Conservation (phyloP, 768 basidiomycete species). For the Symmetrospora coprosmae region DNA sequence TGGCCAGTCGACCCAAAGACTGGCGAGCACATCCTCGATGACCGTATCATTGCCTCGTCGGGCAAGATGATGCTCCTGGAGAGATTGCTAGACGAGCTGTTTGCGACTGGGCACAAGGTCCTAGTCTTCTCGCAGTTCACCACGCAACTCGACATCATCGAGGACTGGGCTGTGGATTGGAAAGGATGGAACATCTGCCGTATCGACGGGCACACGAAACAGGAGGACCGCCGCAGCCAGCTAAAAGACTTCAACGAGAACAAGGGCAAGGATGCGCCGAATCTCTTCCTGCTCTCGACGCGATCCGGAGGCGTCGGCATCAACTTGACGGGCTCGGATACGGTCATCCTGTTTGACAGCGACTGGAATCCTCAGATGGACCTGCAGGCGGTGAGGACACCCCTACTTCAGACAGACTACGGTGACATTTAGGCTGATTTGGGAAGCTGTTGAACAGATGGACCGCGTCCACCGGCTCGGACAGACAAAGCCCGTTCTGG, state of each 20-base stretch:
- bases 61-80: slow-evolving; percentile 98
- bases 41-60: slow-evolving; percentile 66
- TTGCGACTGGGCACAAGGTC: slow-evolving; percentile 59
- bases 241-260: slow-evolving; percentile 64
- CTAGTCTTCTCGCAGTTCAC: slow-evolving; percentile 64
- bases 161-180: slow-evolving; percentile 79
- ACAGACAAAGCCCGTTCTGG: slow-evolving; percentile 43
- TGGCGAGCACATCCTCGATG: slow-evolving; percentile 52
- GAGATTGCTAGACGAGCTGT: slow-evolving; percentile 66
- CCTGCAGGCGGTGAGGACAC: slow-evolving; percentile 54
- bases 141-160: slow-evolving; percentile 87
- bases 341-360: slow-evolving; percentile 85
- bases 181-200: slow-evolving; percentile 65
- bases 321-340: slow-evolving; percentile 68
- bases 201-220: slow-evolving; percentile 18
- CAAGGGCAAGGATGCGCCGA: slow-evolving; percentile 44
- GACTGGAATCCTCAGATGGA: slow-evolving; percentile 95
- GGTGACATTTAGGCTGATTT: background rate
- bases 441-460: slow-evolving; percentile 27
- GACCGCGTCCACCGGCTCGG: slow-evolving; percentile 93
- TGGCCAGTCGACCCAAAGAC: slow-evolving; percentile 59
- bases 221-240: slow-evolving; percentile 35
- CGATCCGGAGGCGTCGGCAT: slow-evolving; percentile 66
- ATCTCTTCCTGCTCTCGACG: slow-evolving; percentile 63
- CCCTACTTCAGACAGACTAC: too few relatives aligned